Conservation (phyloP, 1,284 basidiomycete species). For the Cutaneotrichosporon arboriforme region DNA sequence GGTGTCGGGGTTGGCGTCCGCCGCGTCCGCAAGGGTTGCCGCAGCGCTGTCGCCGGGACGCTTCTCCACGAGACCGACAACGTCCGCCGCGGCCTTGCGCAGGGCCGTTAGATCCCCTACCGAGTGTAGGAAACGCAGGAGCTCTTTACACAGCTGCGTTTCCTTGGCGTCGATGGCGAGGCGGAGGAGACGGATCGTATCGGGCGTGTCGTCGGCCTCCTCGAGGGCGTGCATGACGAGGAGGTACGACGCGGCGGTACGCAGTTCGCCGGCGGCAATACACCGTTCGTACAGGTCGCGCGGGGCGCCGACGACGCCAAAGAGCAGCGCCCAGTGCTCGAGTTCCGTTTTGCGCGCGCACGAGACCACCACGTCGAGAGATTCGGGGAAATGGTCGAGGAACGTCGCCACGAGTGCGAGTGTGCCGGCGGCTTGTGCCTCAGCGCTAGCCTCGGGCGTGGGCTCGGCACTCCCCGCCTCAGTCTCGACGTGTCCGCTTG, state of each 20-base stretch:
- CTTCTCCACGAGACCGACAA: constrained; percentile 33
- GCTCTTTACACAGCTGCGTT: constrained; percentile 58
- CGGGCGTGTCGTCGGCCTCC: constrained; percentile 73
- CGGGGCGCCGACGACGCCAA: constrained; percentile 84
- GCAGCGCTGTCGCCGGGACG: too few relatives aligned
- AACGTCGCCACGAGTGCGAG: constrained; percentile 77
- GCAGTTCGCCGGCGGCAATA: constrained; percentile 65
- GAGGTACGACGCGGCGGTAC: constrained; percentile 88
- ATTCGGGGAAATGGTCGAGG: constrained; percentile 85
- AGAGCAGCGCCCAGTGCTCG: constrained; percentile 80
- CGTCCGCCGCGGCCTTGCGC: constrained; percentile 50
- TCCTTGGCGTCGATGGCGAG: constrained; percentile 66
- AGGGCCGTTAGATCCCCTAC: constrained; percentile 78
- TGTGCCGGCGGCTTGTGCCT: constrained; percentile 30
- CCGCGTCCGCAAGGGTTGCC: too few relatives aligned
- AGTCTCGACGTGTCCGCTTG: too few relatives aligned
- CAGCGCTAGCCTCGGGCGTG: too few relatives aligned
- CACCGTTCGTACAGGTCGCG: constrained; percentile 90
- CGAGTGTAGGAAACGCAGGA: constrained; percentile 84
- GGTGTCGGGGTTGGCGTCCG: too few relatives aligned
- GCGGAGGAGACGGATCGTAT: constrained; percentile 70
- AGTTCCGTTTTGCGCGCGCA: constrained; percentile 97
- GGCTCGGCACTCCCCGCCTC: too few relatives aligned
- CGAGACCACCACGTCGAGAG: constrained; percentile 87
- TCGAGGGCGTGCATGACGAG: constrained; percentile 90